Evolutionary conservation across 371 early-diverging fungal species (phyloP).

Genomic region (Encephalitozoon cuniculi): DNA sequence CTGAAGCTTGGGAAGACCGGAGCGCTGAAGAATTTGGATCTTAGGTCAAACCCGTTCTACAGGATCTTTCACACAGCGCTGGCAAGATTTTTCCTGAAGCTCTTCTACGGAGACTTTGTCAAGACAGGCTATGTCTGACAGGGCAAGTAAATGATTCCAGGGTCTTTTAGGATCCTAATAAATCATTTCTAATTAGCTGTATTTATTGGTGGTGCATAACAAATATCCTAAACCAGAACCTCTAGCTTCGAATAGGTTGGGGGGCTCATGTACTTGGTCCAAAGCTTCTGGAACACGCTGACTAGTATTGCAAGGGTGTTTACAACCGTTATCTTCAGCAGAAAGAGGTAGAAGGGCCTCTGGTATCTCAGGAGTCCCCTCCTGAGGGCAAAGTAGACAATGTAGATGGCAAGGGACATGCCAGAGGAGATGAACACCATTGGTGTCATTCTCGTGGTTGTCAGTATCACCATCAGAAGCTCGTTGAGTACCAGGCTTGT

Average conservation of each 20-base stretch:
- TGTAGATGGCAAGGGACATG: conserved; percentile 44
- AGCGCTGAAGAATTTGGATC: neutral
- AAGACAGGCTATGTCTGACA: too few relatives aligned
- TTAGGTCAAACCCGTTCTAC: neutral
- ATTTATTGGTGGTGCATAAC: neutral
- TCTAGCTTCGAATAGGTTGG: conserved; percentile 2
- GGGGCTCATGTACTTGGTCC: conserved; percentile 10
- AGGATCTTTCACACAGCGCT: neutral
- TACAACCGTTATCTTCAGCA: conserved; percentile 2
- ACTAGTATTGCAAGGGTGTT: conserved; percentile 23
- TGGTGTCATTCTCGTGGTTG: conserved; percentile 57
- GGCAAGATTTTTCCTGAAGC: neutral
- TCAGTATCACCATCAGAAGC: conserved; percentile 87
- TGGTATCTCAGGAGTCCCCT: conserved; percentile 18
- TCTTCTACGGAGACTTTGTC: neutral
- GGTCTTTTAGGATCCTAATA: too few relatives aligned
- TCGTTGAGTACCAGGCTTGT: conserved; percentile 90
- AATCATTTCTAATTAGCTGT: neutral
- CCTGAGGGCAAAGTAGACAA: conserved; percentile 44
- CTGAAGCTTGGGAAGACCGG: neutral
- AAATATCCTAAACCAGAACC: neutral
- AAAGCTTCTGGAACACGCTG: conserved; percentile 4
- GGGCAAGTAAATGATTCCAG: too few relatives aligned
- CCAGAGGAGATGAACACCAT: conserved; percentile 40
- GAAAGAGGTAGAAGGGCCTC: neutral